Base-by-base conservation (phyloP, 257 asterid genomes). In the Hygrophila difformis region DNA sequence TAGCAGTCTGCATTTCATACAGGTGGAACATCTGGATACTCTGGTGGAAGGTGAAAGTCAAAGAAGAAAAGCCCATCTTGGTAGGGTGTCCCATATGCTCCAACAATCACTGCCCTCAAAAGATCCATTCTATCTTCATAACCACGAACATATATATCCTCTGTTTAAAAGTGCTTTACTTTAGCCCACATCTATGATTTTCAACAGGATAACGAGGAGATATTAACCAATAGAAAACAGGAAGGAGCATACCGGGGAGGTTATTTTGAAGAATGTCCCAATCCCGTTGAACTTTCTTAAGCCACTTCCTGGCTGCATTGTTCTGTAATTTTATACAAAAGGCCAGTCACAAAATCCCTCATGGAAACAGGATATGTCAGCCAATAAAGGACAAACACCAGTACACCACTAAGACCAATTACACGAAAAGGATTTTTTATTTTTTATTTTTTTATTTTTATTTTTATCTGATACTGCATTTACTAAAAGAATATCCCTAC, bases 71-170 rank as follows among this genome's bases (percentile, higher is more conserved):
- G 87, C 18, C 99, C 99, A 54, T 91, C 99, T 59, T 91, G 99
- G 71, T 91, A 91, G 19, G 99, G 99, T 24, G 99, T 87, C 56
- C 97, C 99, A 60, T 87, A 91, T 36, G 99, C 94, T 67, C 99
- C 99, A 69, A 91, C 93, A 45, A 83, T 83, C 64, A 87, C 97
- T 12, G 95, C 88, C 66, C 99, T 91, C 84, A 91, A 57, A 48
- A 91, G 94, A 75, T 87, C 95, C 99, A 91, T 91, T 66, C 87
- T 77, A 63, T 91, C 97, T 81, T 91, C 99, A 62, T 80, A 91
- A 53, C 55, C 97, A 15, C 97, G 94, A 39, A 87, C 99, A 62
- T 74, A 91, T 65, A 91, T 80, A 55, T 88, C 87, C 66, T 71
- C 99, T 91, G 81, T 51, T 63, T n/a, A 66, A 44, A 33, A 57